Evolutionary conservation across 495 filamentous ascomycete genomes (phyloP).

Genomic region (Polyplosphaeria fusca): DNA sequence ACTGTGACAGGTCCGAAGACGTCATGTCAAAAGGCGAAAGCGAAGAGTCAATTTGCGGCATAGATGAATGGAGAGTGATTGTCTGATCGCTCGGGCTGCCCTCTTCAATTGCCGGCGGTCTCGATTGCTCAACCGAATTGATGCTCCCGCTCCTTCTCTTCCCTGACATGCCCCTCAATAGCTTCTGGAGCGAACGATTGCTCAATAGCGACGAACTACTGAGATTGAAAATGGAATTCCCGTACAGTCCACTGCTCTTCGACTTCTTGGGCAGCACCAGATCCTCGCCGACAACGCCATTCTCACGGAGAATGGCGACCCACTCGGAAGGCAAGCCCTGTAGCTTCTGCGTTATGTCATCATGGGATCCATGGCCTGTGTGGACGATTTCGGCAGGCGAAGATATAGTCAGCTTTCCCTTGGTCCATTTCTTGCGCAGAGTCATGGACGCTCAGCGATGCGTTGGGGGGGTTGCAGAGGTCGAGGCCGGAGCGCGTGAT

Average conservation of each 20-base stretch:
- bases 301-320: not conserved
- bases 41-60: not conserved
- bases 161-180: constrained; percentile 3
- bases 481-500: no score
- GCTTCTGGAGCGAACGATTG: constrained; percentile 5
- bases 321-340: constrained; percentile 1
- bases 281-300: constrained; percentile 5
- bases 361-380: constrained; percentile 1
- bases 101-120: not conserved
- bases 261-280: constrained; percentile 6
- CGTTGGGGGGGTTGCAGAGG: no score
- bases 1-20: not conserved
- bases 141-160: not conserved
- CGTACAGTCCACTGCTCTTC: constrained; percentile 2
- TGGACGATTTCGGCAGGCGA: not conserved
- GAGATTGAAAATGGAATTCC: not conserved
- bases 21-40: not conserved
- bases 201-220: constrained; percentile 10
- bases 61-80: not conserved
- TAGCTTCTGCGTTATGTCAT: constrained; percentile 1
- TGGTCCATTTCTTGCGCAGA: not conserved
- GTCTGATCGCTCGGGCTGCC: not conserved
- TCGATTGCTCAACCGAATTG: not conserved
- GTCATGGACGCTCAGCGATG: no score
- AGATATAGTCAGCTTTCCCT: not conserved